Percentiles rank a stretch among this genome's conserved stretches.
These are phyloP conservation scores for Rutstroemia sp. DNA, from an alignment of 2,329 filamentous ascomycete species.

Conservation along the genomic window DNA sequence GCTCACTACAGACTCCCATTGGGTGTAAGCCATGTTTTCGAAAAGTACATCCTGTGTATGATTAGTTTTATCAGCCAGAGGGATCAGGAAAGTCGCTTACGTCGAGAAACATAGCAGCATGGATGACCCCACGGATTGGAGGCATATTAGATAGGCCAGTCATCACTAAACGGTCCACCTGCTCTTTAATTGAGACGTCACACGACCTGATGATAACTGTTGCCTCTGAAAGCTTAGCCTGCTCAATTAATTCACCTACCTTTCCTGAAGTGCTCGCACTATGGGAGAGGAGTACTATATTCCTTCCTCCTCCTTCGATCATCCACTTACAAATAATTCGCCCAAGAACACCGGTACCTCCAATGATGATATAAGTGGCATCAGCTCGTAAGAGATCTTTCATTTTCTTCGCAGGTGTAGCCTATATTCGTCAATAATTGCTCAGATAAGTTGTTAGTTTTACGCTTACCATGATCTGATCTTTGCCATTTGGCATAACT, in stretches of 20 bases:
- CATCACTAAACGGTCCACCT: slow-evolving; percentile 14
- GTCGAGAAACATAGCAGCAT: slow-evolving; percentile 24
- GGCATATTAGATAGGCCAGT: slow-evolving; percentile 12
- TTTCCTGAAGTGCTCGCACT: slow-evolving; percentile 10
- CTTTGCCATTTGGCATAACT: slow-evolving; percentile 21
- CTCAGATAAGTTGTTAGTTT: slow-evolving; percentile 19
- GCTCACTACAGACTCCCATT: slow-evolving; percentile 29
- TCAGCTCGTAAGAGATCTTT: slow-evolving; percentile 26
- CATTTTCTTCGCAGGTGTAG: slow-evolving; percentile 14
- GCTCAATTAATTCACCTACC: slow-evolving; percentile 5
- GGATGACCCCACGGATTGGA: slow-evolving; percentile 21
- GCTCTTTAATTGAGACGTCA: slow-evolving; percentile 12
- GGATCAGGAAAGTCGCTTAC: slow-evolving; percentile 7
- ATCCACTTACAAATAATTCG: slow-evolving; percentile 16
- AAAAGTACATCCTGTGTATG: slow-evolving; percentile 18
- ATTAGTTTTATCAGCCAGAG: not conserved
- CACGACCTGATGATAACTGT: slow-evolving; percentile 16
- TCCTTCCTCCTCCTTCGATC: slow-evolving; percentile 13
- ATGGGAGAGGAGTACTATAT: slow-evolving; percentile 15
- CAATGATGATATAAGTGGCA: slow-evolving; percentile 23
- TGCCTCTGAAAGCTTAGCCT: slow-evolving; percentile 7
- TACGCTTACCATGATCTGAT: slow-evolving; percentile 35
- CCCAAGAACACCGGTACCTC: slow-evolving; percentile 25
- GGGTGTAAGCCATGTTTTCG: slow-evolving; percentile 25
- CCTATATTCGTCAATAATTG: slow-evolving; percentile 10